These are phyloP conservation scores for Eucommia ulmoides DNA, from an alignment of 257 asterid species.

Conservation along the genomic window DNA sequence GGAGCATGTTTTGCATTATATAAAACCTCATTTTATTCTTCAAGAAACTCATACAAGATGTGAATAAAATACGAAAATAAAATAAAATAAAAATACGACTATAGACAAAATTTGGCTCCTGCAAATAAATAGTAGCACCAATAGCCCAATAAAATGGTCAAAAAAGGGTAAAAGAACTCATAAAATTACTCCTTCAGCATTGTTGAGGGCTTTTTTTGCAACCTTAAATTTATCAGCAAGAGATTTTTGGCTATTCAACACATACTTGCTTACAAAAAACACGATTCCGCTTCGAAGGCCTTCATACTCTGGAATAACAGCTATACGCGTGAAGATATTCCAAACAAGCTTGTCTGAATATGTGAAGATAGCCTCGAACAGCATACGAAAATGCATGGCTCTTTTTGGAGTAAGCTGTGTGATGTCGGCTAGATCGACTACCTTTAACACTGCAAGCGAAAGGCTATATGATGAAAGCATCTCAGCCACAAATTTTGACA, in stretches of 20 bases:
- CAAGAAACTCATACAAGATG: no score
- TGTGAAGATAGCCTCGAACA: constrained; percentile 63
- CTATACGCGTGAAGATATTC: constrained; percentile 77
- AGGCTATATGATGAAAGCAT: constrained; percentile 63
- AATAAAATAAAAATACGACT: no score
- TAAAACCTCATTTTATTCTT: no score
- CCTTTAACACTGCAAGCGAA: constrained; percentile 68
- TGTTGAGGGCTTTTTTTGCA: constrained; percentile 64
- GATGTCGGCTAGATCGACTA: constrained; percentile 48
- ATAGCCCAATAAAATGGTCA: no score
- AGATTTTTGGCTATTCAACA: constrained; percentile 24
- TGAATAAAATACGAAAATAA: no score
- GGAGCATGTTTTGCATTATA: no score
- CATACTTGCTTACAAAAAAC: constrained; percentile 58
- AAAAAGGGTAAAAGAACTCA: no score
- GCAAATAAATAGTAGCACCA: no score
- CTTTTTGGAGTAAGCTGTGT: constrained; percentile 44
- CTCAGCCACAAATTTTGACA: constrained; percentile 68
- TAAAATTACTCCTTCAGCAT: constrained; percentile 46
- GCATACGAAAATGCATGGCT: constrained; percentile 82
- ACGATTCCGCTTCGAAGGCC: constrained; percentile 54
- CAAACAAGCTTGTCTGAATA: constrained; percentile 57
- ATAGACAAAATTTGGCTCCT: no score
- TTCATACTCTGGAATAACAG: constrained; percentile 61
- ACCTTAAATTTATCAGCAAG: constrained; percentile 44